phyloP scores from a whole-genome alignment of 1,139 yeast species.

The Blastobotrys buckinghamii region DNA sequence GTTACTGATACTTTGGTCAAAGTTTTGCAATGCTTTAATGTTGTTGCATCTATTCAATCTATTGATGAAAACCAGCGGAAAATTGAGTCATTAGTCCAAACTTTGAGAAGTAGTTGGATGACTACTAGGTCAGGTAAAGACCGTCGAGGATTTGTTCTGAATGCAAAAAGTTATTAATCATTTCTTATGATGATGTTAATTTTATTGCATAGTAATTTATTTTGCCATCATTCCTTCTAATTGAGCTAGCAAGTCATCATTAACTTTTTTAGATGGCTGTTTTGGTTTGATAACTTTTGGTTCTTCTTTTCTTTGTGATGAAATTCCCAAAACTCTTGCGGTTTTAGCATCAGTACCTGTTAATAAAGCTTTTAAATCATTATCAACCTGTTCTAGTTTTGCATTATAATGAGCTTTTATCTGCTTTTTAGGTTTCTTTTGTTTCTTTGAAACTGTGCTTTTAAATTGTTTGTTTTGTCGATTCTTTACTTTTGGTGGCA shows the following conservation, averaged over 20 bases:
- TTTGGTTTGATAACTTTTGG: not conserved
- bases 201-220: not conserved
- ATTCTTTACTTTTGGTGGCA: constrained; percentile 1
- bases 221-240: constrained; percentile 9
- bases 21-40: constrained; percentile 52
- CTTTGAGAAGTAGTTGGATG: constrained; percentile 28
- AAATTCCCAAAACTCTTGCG: constrained; percentile 7
- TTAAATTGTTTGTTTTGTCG: constrained; percentile 9
- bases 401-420: constrained; percentile 20
- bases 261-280: not conserved
- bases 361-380: constrained; percentile 6
- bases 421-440: constrained; percentile 14
- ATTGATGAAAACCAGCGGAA: constrained; percentile 47
- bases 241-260: constrained; percentile 12
- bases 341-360: constrained; percentile 3
- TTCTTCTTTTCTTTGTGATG: not conserved
- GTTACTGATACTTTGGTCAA: constrained; percentile 34
- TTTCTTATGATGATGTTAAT: too few species aligned
- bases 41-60: constrained; percentile 45
- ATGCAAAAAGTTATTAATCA: not conserved
- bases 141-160: constrained; percentile 28
- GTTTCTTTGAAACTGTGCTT: constrained; percentile 11
- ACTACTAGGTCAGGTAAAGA: constrained; percentile 29
- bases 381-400: constrained; percentile 22
- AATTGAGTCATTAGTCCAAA: constrained; percentile 41